Evolutionary conservation across 768 basidiomycete genomes (phyloP), one percentile per base, ranked within the genome.

Genomic region (Panus rudis): DNA sequence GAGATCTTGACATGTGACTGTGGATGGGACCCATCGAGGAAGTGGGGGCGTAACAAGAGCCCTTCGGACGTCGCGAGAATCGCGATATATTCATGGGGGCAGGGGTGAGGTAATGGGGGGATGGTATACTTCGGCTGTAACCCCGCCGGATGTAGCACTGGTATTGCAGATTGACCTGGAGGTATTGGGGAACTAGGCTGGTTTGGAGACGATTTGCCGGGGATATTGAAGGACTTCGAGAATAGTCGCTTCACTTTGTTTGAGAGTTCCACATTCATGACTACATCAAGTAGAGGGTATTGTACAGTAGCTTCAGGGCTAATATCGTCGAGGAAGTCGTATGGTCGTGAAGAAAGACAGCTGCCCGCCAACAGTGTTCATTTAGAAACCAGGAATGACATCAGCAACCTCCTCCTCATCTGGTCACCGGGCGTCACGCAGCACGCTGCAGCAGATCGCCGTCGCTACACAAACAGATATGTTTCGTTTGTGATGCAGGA

Each of bases 101-200:
- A 75, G 21, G 85, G 85, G 57, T 88, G 84, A n/a, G 81, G 81
- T 12, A 82, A 62, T 3, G 86, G 73, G 7, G 86, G 81, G 16
- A 85, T 65, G 45, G 74, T 60, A 47, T 77, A 71, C 61, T 74
- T 81, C 2, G 81, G 84, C 40, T 76, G 79, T n/a, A 85, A 64
- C 21, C 50, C 46, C 16, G 61, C 53, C 31, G 53, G 48, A 41
- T 60, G 60, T 25, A n/a, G n/a, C 37, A 7, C 44, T 42, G 16
- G 54, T 50, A 39, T 43, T 46, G n/a, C n/a, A n/a, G n/a, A n/a
- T n/a, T n/a, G n/a, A n/a, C n/a, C n/a, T n/a, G n/a, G n/a, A n/a
- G n/a, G n/a, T n/a, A n/a, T n/a, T n/a, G n/a, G n/a, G n/a, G n/a
- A n/a, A n/a, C n/a, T n/a, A n/a, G n/a, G n/a, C n/a, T n/a, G n/a